These are phyloP conservation scores for Sporothrix luriei DNA, from an alignment of 2,329 filamentous ascomycete genomes.

Conservation along the genomic window DNA sequence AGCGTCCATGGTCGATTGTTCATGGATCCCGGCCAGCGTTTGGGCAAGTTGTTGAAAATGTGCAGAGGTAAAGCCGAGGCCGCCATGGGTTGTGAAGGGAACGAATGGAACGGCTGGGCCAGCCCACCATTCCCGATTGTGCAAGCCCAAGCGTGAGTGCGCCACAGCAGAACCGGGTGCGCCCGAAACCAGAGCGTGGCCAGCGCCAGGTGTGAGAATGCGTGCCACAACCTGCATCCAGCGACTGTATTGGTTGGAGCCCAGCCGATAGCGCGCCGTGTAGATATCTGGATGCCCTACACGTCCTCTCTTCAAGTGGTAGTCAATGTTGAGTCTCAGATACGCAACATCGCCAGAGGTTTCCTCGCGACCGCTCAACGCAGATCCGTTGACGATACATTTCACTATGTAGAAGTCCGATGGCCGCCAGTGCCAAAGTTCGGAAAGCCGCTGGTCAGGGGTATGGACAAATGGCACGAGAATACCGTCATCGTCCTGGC, in stretches of 20 bases:
- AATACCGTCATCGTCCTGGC: not conserved
- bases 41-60: too few species aligned
- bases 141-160: constrained; percentile 19
- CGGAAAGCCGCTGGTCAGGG: not conserved
- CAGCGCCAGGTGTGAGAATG: constrained; percentile 33
- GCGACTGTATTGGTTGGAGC: constrained; percentile 25
- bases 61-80: constrained; percentile 8
- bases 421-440: constrained; percentile 5
- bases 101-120: not conserved
- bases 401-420: too few species aligned
- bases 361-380: too few species aligned
- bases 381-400: too few species aligned
- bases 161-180: constrained; percentile 4
- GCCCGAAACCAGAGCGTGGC: constrained; percentile 8
- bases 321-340: not conserved
- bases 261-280: constrained; percentile 11
- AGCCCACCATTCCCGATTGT: not conserved
- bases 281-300: not conserved
- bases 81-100: constrained; percentile 20
- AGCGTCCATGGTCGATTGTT: too few species aligned
- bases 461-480: constrained; percentile 29
- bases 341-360: constrained; percentile 29
- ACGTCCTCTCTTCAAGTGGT: too few species aligned
- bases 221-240: constrained; percentile 30
- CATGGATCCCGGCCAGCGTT: too few species aligned